Base-by-base conservation (phyloP, 192 early-diverging fungal genomes). In the Umbelopsis ramanniana region DNA sequence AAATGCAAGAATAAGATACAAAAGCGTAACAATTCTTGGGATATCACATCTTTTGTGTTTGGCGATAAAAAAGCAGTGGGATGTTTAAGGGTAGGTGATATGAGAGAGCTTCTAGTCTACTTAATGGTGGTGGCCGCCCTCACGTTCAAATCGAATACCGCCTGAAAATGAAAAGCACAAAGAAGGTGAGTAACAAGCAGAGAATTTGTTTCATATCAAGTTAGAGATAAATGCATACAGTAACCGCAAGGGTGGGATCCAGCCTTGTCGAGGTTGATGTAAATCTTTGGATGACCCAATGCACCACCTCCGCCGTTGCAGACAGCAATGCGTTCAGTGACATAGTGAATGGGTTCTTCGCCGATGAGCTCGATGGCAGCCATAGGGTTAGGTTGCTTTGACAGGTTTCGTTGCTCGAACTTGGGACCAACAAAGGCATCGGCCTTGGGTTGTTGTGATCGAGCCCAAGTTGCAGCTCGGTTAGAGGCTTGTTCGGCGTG, bases 221-320 rank as follows among this genome's bases (percentile, higher is more conserved):
- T 17, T 4, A 55, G 0, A 45, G 43, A 0, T 10, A 26, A 57
- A 14, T 19, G 85, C 89, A 75, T 88, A 91, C 92, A 93, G 80
- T 92, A 92, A 72, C 90, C 88, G 73, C 95, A 96, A 66, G 90
- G 77, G 72, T 93, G 86, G 68, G 92, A 71, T 66, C 89, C 88
- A 52, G 86, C 69, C 23, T 82, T 80, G 72, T 91, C 88, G 77
- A 98, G 87, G 81, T 97, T 97, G 76, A 98, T 93, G 83, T 91
- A 98, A 24, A 98, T 93, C 75, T 92, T 92, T 23, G 96, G 96
- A 75, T 98, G 96, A 38, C 96, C 96, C 37, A 98, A 84, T 46
- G 94, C 79, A 71, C 95, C 96, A 54, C 91, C 95, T 57, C 93
- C 96, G 70, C 96, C 96, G 72, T 98, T 89, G 75, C 96, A 98